Evolutionary conservation across 306 rosid genomes (phyloP).

Genomic region (Adenanthera pavonina): DNA sequence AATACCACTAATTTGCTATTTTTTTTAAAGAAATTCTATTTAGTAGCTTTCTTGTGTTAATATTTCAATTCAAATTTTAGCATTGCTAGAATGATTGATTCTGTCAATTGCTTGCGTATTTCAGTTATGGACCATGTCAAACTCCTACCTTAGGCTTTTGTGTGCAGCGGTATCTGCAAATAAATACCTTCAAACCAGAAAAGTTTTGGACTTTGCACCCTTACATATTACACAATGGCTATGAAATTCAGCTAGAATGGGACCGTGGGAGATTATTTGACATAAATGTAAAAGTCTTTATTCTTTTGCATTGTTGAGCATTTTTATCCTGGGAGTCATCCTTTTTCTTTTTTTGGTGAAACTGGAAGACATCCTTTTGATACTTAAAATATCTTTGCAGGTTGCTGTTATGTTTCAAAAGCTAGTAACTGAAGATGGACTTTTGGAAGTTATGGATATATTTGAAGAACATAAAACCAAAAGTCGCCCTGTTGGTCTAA

Average conservation of each 20-base stretch:
- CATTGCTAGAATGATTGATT: slow-evolving; percentile 43
- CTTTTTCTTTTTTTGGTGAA: not conserved
- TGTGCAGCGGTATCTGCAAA: slow-evolving; percentile 92
- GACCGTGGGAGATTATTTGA: slow-evolving; percentile 89
- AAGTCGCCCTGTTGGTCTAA: slow-evolving; percentile 92
- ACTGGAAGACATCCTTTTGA: slow-evolving; percentile 24
- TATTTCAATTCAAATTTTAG: slow-evolving; percentile 27
- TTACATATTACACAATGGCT: slow-evolving; percentile 74
- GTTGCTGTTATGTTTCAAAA: slow-evolving; percentile 89
- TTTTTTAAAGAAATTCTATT: slow-evolving; percentile 9
- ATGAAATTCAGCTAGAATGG: slow-evolving; percentile 94
- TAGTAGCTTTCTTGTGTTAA: slow-evolving; percentile 17
- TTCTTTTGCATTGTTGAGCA: slow-evolving; percentile 32
- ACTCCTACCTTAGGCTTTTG: slow-evolving; percentile 98
- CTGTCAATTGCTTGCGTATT: slow-evolving; percentile 46
- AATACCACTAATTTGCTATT: not conserved
- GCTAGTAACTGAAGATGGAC: slow-evolving; percentile 71
- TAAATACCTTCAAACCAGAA: slow-evolving; percentile 88
- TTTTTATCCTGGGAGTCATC: slow-evolving; percentile 14
- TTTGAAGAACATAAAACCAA: slow-evolving; percentile 90
- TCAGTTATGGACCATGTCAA: slow-evolving; percentile 99
- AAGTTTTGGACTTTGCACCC: slow-evolving; percentile 91
- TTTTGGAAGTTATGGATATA: slow-evolving; percentile 72
- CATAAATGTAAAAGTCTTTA: slow-evolving; percentile 60
- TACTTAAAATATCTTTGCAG: slow-evolving; percentile 51